phyloP scores from a whole-genome alignment of 2,329 filamentous ascomycete species.

The Simplicillium sp. region DNA sequence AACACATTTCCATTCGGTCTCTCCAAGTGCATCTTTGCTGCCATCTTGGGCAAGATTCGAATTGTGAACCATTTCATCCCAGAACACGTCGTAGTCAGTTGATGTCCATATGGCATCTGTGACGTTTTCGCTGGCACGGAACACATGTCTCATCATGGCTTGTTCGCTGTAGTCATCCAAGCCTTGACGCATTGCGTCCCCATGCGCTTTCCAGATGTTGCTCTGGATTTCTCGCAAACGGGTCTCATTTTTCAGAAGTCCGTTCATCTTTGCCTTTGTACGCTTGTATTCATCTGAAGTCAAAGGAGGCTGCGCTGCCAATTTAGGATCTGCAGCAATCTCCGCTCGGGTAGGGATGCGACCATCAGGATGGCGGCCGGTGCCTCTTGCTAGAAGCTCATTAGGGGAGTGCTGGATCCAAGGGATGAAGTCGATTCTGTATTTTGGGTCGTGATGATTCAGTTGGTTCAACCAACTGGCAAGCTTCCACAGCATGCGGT shows the following conservation, averaged over 20 bases:
- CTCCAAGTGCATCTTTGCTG: conserved; percentile 12
- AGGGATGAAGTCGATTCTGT: conserved; percentile 28
- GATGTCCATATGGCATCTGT: conserved; percentile 22
- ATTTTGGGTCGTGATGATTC: conserved; percentile 21
- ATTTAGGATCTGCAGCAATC: conserved; percentile 11
- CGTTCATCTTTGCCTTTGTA: conserved; percentile 12
- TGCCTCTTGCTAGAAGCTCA: conserved; percentile 7
- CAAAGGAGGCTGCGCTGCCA: conserved; percentile 5
- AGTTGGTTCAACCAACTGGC: conserved; percentile 28
- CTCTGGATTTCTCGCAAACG: conserved; percentile 7
- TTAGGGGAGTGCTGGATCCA: conserved; percentile 29
- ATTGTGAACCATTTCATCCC: conserved; percentile 22
- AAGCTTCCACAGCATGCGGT: conserved; percentile 31
- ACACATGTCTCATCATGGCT: conserved; percentile 20
- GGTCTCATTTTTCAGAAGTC: conserved; percentile 8
- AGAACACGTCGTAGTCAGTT: conserved; percentile 21
- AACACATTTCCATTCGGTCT: conserved; percentile 16
- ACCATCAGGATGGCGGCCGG: conserved; percentile 17
- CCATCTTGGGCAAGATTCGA: conserved; percentile 21
- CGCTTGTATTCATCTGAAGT: conserved; percentile 12
- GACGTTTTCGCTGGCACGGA: conserved; percentile 23
- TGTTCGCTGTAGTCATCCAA: conserved; percentile 20
- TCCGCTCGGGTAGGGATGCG: conserved; percentile 14
- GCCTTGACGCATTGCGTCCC: conserved; percentile 16
- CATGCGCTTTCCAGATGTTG: conserved; percentile 18